A percentile compares a stretch with the other conserved stretches of the same genome.
Evolutionary conservation across 179 eudicot species (phyloP).

Genomic region (Beta corolliflora): DNA sequence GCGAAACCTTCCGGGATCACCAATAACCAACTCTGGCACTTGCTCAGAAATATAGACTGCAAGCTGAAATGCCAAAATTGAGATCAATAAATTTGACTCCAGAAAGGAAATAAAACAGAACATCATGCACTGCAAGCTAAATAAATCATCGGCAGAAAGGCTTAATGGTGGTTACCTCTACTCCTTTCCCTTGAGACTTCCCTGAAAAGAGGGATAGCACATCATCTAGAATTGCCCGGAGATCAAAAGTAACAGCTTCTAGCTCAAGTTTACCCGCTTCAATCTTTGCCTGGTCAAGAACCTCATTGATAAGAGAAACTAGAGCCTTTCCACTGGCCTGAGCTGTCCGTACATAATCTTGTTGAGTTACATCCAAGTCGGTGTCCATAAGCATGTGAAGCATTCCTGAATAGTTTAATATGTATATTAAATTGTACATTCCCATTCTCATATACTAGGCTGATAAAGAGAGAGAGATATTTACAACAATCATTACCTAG

Average conservation of each 20-base stretch:
- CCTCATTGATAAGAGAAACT: conserved; percentile 78
- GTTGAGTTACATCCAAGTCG: conserved; percentile 70
- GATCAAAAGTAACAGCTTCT: conserved; percentile 69
- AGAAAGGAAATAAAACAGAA: neutral
- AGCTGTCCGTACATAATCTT: conserved; percentile 87
- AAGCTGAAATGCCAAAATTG: conserved; percentile 45
- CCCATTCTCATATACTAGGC: neutral
- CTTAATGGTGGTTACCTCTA: conserved; percentile 55
- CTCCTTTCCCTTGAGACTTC: conserved; percentile 83
- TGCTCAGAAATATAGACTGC: conserved; percentile 67
- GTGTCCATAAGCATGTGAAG: conserved; percentile 89
- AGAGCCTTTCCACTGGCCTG: conserved; percentile 88
- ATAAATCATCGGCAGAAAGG: conserved; percentile 8
- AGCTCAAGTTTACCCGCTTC: conserved; percentile 88
- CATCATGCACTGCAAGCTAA: neutral
- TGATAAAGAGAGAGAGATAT: neutral
- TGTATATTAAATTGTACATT: neutral
- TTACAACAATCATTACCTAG: conserved; percentile 49
- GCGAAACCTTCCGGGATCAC: conserved; percentile 86
- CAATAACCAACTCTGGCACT: conserved; percentile 64
- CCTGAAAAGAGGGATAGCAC: conserved; percentile 79
- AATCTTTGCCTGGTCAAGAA: conserved; percentile 88
- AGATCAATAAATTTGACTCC: neutral
- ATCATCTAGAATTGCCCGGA: conserved; percentile 70
- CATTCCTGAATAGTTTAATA: conserved; percentile 58